Evolutionary conservation across 768 basidiomycete genomes (phyloP), one percentile per base, ranked within the genome.

Genomic region (Paxillus rubicundulus): DNA sequence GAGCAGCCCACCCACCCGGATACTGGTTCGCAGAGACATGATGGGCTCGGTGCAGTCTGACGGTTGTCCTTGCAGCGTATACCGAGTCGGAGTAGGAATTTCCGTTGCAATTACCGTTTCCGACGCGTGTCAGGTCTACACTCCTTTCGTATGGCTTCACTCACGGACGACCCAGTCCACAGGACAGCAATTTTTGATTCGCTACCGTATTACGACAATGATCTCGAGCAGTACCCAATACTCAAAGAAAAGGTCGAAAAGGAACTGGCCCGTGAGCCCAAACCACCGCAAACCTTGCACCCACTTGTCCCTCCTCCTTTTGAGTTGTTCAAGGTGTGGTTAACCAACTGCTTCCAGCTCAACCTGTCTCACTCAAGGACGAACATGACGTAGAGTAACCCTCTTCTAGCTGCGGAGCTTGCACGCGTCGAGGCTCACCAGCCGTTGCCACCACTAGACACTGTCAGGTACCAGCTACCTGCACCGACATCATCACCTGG

Each of bases 201-300:
- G 21, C 77, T 97, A 57, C 94, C 94, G 16, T 98, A 97, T 73
- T 93, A 91, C 64, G 94, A 98, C 74, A 90, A 93, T 66, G 92
- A 97, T 67, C 78, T 95, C 47, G 88, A 92, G 54, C 80, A 80
- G 50, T 82, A 79, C 54, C 89, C 91, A 1, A 62, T 77, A 36
- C 74, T 93, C 36, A 84, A 80, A 66, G 80, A 84, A 64, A 86
- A 85, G 65, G 91, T 92, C 14, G 87, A 89, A 50, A 75, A 75
- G 57, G 91, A 92, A 66, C 70, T 93, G 37, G 84, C 84, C 24
- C 78, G 80, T n/a, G 85, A 91, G 65, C 77, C 80, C 57, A 84
- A 81, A 57, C 73, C 81, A 16, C 81, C 81, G 38, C 70, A 75
- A 45, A 68, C 70, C n/a, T 72, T 88, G 38, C 89, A 92, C 66